Evolutionary conservation across 331 rosid species (phyloP).

Genomic region (Malus hybrid): DNA sequence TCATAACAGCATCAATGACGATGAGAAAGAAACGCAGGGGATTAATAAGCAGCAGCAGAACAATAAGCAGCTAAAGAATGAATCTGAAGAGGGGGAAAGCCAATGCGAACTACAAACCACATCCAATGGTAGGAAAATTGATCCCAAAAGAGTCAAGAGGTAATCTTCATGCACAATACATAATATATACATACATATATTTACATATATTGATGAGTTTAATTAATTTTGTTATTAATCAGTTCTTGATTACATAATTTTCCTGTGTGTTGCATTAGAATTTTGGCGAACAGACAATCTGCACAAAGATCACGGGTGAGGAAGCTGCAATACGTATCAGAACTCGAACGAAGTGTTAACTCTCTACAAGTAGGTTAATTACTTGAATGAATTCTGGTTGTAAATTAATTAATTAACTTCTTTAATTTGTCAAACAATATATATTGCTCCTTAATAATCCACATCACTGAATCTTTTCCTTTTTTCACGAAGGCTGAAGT

Average conservation of each 20-base stretch:
- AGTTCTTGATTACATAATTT: not conserved
- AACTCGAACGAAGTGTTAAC: slow-evolving; percentile 88
- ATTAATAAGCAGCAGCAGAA: not conserved
- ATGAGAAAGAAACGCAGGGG: slow-evolving; percentile 35
- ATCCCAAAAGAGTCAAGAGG: slow-evolving; percentile 96
- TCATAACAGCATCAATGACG: slow-evolving; percentile 62
- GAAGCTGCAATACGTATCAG: slow-evolving; percentile 93
- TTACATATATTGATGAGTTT: too few species aligned
- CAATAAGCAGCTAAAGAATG: slow-evolving; percentile 41
- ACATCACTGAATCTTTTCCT: not conserved
- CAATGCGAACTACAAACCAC: slow-evolving; percentile 33
- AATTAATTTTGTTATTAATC: too few species aligned
- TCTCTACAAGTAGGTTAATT: slow-evolving; percentile 64
- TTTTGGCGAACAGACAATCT: slow-evolving; percentile 93
- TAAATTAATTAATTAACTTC: too few species aligned
- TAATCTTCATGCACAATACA: slow-evolving; percentile 11
- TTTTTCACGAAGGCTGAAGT: slow-evolving; percentile 69
- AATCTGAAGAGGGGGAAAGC: slow-evolving; percentile 74
- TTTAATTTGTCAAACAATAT: too few species aligned
- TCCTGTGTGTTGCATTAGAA: slow-evolving; percentile 36
- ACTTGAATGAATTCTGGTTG: not conserved
- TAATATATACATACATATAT: not conserved
- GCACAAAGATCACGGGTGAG: slow-evolving; percentile 96
- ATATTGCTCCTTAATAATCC: too few species aligned
- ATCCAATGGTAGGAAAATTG: slow-evolving; percentile 48